Percentiles rank a stretch among this genome's conserved stretches.
These are phyloP conservation scores for Ceratopteris richardii DNA, from an alignment of 75 land plant genomes.

Conservation along the genomic window DNA sequence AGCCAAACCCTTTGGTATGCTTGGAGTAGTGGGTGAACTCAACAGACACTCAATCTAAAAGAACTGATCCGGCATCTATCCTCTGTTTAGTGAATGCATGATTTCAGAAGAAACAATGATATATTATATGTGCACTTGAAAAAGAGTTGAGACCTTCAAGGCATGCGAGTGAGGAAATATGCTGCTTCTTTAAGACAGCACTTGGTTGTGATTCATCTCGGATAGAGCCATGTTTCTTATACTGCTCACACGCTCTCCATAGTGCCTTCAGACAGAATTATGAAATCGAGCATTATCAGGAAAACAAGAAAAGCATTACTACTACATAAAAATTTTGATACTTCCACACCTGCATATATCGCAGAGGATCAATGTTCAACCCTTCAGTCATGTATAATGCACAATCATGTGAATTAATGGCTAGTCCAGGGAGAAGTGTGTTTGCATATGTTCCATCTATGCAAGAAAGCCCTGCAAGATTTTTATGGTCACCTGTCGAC, in stretches of 20 bases:
- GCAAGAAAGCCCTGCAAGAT: conserved; percentile 13
- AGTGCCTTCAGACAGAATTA: conserved; percentile 45
- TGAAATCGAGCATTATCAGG: not conserved
- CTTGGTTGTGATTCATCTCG: conserved; percentile 26
- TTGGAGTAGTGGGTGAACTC: no score
- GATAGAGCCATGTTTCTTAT: conserved; percentile 29
- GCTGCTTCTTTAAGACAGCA: conserved; percentile 41
- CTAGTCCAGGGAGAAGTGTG: conserved; percentile 52
- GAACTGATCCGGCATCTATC: no score
- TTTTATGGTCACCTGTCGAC: not conserved
- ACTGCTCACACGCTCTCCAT: conserved; percentile 68
- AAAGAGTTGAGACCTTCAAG: conserved; percentile 72
- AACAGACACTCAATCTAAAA: no score
- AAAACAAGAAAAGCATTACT: not conserved
- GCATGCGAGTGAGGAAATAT: conserved; percentile 40
- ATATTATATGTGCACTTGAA: no score
- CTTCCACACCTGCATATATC: conserved; percentile 57
- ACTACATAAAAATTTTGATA: not conserved
- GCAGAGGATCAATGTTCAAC: conserved; percentile 65
- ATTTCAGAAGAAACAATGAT: no score
- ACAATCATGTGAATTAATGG: conserved; percentile 31
- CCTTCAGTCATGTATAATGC: conserved; percentile 80
- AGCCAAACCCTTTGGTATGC: no score
- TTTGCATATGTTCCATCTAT: conserved; percentile 42
- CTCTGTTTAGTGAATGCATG: no score